These are phyloP conservation scores for Dothidotthia symphoricarpi DNA, from an alignment of 2,329 filamentous ascomycete species.

Conservation along the genomic window DNA sequence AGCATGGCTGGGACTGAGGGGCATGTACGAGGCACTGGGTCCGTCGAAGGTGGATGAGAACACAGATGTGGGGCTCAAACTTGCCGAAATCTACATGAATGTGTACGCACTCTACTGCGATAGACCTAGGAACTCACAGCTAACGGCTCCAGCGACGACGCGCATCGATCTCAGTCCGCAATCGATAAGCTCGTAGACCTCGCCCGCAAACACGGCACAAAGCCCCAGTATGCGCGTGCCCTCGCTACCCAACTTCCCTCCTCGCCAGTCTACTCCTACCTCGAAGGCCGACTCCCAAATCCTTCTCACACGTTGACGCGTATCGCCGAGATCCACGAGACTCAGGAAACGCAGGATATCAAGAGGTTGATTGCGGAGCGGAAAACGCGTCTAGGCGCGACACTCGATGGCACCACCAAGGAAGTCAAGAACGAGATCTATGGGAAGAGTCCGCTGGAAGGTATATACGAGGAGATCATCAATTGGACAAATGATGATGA, in stretches of 20 bases:
- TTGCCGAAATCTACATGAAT: conserved; percentile 71
- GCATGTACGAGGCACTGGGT: conserved; percentile 77
- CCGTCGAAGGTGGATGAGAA: conserved; percentile 69
- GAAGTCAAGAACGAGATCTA: conserved; percentile 88
- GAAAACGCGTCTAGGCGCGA: conserved; percentile 81
- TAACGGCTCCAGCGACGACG: conserved; percentile 51
- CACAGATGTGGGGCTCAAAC: conserved; percentile 66
- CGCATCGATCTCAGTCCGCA: conserved; percentile 58
- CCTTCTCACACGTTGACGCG: conserved; percentile 78
- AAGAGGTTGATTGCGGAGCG: conserved; percentile 88
- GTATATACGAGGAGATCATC: conserved; percentile 77
- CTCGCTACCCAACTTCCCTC: conserved; percentile 75
- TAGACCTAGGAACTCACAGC: not conserved
- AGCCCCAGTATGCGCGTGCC: conserved; percentile 71
- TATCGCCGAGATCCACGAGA: conserved; percentile 79
- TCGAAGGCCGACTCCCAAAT: conserved; percentile 80
- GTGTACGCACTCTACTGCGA: conserved; percentile 12
- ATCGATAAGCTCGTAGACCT: conserved; percentile 79
- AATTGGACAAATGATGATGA: conserved; percentile 91
- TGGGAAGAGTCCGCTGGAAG: conserved; percentile 70
- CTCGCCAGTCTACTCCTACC: conserved; percentile 73
- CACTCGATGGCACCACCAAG: conserved; percentile 74
- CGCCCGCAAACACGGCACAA: conserved; percentile 69
- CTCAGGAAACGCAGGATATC: conserved; percentile 83
- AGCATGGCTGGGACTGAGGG: conserved; percentile 86